A percentile compares a stretch with the other conserved stretches of the same genome.
These are phyloP conservation scores for Acer saccharum DNA, from an alignment of 345 rosid species.

Conservation along the genomic window DNA sequence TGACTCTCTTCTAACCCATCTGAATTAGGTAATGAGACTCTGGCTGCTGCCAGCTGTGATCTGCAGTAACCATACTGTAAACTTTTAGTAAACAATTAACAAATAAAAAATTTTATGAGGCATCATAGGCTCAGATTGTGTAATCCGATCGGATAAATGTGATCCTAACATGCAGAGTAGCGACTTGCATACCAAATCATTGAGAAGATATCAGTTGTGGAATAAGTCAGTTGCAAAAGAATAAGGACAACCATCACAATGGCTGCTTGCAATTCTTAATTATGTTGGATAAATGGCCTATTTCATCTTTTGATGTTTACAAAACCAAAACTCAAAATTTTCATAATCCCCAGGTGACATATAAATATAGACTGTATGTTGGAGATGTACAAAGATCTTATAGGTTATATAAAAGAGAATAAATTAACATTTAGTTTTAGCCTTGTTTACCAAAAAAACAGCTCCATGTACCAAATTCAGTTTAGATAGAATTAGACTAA, in stretches of 20 bases:
- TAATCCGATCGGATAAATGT: neutral
- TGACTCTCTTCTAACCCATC: conserved; percentile 49
- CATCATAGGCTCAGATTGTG: conserved; percentile 4
- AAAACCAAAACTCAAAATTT: conserved; percentile 4
- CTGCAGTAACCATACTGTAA: conserved; percentile 42
- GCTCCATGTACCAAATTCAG: neutral
- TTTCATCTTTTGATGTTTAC: neutral
- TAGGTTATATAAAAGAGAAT: neutral
- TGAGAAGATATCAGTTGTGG: neutral
- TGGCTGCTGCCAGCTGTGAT: conserved; percentile 76
- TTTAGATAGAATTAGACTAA: neutral
- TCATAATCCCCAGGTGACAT: neutral
- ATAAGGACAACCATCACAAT: neutral
- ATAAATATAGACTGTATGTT: neutral
- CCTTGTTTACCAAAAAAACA: neutral
- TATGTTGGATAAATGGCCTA: neutral
- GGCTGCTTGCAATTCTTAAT: neutral
- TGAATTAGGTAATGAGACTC: conserved; percentile 52
- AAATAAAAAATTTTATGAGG: neutral
- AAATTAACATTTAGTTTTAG: neutral
- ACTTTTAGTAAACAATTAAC: neutral
- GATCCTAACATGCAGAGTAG: neutral
- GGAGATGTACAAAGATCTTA: neutral
- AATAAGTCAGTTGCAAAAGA: neutral
- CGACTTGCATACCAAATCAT: neutral